A percentile compares a stretch with the other conserved stretches of the same genome.
phyloP scores from a whole-genome alignment of 176 grass and related monocot genomes.

The Avena insularis region DNA sequence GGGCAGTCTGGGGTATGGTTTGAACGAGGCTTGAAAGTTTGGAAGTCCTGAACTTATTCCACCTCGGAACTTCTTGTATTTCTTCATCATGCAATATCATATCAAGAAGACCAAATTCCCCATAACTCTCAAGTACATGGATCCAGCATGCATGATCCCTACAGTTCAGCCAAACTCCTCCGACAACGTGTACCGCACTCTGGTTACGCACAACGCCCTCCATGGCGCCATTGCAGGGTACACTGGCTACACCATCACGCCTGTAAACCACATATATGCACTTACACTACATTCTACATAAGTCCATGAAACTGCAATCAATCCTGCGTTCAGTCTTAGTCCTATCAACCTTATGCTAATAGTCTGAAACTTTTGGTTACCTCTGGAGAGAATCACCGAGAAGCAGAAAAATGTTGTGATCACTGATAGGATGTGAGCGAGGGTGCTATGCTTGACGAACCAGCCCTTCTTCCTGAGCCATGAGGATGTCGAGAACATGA shows the following conservation, averaged over 20 bases:
- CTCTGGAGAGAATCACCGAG: slow-evolving; percentile 76
- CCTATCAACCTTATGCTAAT: not conserved
- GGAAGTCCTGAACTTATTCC: too few species aligned
- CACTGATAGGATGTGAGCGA: too few species aligned
- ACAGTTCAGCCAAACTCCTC: slow-evolving; percentile 83
- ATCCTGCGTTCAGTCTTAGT: not conserved
- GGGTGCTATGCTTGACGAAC: too few species aligned
- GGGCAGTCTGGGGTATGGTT: too few species aligned
- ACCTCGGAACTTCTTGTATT: too few species aligned
- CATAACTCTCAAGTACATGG: slow-evolving; percentile 94
- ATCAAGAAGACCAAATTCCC: slow-evolving; percentile 69
- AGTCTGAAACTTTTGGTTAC: not conserved
- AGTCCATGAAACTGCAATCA: slow-evolving; percentile 3
- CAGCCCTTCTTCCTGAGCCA: too few species aligned
- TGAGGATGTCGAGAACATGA: too few species aligned
- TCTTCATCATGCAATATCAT: too few species aligned
- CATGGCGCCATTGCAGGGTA: slow-evolving; percentile 94
- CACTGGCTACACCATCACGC: slow-evolving; percentile 82
- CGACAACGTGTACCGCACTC: slow-evolving; percentile 88
- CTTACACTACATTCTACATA: slow-evolving; percentile 91
- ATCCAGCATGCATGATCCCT: slow-evolving; percentile 87
- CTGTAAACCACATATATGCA: slow-evolving; percentile 80
- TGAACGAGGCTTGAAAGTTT: too few species aligned
- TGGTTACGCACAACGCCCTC: too few species aligned
- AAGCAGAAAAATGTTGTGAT: slow-evolving; percentile 93